Base-by-base conservation (phyloP, 345 rosid genomes). In the Gossypium herbaceum region DNA sequence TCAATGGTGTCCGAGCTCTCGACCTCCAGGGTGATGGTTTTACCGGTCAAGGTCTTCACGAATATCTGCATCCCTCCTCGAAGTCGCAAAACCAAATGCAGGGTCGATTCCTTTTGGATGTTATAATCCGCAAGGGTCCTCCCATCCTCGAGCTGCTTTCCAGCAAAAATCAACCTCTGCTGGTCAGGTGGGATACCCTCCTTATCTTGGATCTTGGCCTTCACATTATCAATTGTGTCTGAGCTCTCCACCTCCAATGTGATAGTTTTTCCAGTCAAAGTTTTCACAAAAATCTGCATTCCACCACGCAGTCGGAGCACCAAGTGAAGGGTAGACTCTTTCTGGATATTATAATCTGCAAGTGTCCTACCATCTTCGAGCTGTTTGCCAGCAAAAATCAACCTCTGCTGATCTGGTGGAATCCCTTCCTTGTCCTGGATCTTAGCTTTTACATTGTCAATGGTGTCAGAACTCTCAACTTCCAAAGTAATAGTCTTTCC, bases 1-100 rank as follows among this genome's bases (percentile, higher is more conserved):
- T 85, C 86, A 4, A 85, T 79, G 0, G 88, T 85, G 64, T 85
- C 88, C 0, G 88, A 85, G 54, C 86, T 85, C 71, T 85, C 88
- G 10, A 85, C 86, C 73, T 85, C 86, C 73, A 85, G 8, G 2
- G 78, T 75, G 47, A 75, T 75, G 7, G 78, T 75, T 20, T 75
- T 75, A 1, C 44, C 73, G 0, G 78, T 66, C 34, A 75, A 60
- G 16, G 75, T 72, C 41, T 55, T 72, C 29, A 72, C 75, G 15
- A 72, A 57, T 7, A 72, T 72, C 17, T 72, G 75, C 75, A 57
- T 72, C 2, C 48, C 74, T 17, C 62, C 74, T 27, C 62, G 12
- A 3, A 71, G 74, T 4, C 74, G 74, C 0, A 71, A 19, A 12
- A 72, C 75, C 50, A 72, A 13, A 3, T 72, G 75, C 3, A 72